Base-by-base conservation (phyloP, 1,284 basidiomycete species). In the Trichosporon coremiiforme region DNA sequence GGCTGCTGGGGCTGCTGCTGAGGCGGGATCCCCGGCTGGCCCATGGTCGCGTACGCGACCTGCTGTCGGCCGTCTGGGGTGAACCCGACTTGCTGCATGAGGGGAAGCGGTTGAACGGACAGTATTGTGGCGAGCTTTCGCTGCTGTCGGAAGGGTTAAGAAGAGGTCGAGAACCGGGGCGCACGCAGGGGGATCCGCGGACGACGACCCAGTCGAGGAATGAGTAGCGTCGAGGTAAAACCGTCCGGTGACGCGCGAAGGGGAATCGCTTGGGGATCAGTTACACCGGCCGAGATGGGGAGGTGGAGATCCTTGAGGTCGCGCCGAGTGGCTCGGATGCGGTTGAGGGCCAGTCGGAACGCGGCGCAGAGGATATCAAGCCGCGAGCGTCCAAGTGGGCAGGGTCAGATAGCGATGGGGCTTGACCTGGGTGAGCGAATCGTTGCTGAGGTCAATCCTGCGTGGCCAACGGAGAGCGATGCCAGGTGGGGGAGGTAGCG, bases 31-130 rank as follows among this genome's bases (percentile, higher is more conserved):
- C 55, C 55, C 22, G 55, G 55, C 55, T 57, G 55, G 55, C 55
- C 55, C 25, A 57, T 29, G 13, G 55, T 31, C 55, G 55, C 55
- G 13, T 57, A 57, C 29, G 55, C 55, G 55, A 57, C 55, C 25
- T 57, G 55, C 55, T 29, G 55, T 29, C 55, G 55, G 25, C 55
- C 55, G 55, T 57, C 55, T 57, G 55, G 55, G 55, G 55, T 29
- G 29, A 57, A 57, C 55, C 55, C 55, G 29, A 57, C 55, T 57
- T 57, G 55, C 25, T 57, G 55, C 55, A 57, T 57, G 55, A 33
- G 55, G 25, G 55, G 55, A 31, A 17, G 25, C 7, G 55, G 55
- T 20, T 57, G 55, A 31, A 31, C 25, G 29, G 55, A 57, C 55
- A 57, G 55, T 57, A 57, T 57, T 12, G 22, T 57, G 55, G 15